A percentile compares a stretch with the other conserved stretches of the same genome.
phyloP scores from a whole-genome alignment of 2,329 filamentous ascomycete genomes.

The Falciphora oryzae region DNA sequence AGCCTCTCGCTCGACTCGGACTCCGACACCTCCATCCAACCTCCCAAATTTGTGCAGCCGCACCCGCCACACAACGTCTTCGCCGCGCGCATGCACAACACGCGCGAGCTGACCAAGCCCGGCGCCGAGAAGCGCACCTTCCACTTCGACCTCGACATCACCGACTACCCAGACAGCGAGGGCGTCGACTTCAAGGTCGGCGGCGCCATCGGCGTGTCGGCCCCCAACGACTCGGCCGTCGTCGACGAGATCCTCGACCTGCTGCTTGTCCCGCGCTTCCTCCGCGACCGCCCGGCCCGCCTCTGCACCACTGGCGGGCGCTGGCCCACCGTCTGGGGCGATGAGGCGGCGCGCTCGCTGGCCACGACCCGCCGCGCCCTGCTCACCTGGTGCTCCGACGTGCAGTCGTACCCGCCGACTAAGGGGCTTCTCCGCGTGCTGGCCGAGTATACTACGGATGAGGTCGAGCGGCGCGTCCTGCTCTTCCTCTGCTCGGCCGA shows the following conservation, averaged over 20 bases:
- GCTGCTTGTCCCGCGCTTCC: slow-evolving; percentile 72
- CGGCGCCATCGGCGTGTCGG: slow-evolving; percentile 88
- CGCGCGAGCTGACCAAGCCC: slow-evolving; percentile 77
- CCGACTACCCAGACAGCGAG: slow-evolving; percentile 79
- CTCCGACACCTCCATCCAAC: slow-evolving; percentile 59
- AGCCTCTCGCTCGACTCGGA: slow-evolving; percentile 30
- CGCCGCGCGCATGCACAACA: slow-evolving; percentile 77
- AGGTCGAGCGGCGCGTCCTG: slow-evolving; percentile 84
- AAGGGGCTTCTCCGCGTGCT: slow-evolving; percentile 81
- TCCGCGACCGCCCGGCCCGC: slow-evolving; percentile 77
- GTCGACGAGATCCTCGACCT: slow-evolving; percentile 83
- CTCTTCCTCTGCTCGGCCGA: slow-evolving; percentile 81
- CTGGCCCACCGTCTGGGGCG: slow-evolving; percentile 98
- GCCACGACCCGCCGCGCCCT: slow-evolving; percentile 84
- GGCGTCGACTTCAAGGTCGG: slow-evolving; percentile 91
- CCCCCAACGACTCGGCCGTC: slow-evolving; percentile 69
- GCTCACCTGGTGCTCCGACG: slow-evolving; percentile 92
- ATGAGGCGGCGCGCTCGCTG: slow-evolving; percentile 78
- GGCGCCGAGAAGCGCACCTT: slow-evolving; percentile 96
- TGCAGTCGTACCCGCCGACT: slow-evolving; percentile 87
- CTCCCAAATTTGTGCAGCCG: slow-evolving; percentile 85
- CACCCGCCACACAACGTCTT: slow-evolving; percentile 91
- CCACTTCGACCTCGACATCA: slow-evolving; percentile 95
- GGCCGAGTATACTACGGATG: slow-evolving; percentile 74
- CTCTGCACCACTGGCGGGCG: slow-evolving; percentile 74